Evolutionary conservation across 495 filamentous ascomycete genomes (phyloP), one percentile per base, ranked within the genome.

Genomic region (Cudoniella acicularis): DNA sequence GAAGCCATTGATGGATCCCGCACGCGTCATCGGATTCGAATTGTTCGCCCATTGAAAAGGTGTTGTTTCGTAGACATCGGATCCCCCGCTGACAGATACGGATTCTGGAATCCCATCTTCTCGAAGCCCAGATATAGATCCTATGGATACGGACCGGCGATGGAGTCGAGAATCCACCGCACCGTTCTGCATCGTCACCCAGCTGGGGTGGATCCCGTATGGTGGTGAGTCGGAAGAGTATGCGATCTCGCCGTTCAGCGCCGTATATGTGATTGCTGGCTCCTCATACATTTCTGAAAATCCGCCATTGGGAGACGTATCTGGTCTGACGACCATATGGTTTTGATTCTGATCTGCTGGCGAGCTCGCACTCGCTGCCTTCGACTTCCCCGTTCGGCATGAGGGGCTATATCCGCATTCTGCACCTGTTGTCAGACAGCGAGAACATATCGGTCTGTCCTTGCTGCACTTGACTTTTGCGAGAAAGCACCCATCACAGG

Each of bases 391-490:
- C 11, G 75, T 71, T 49, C 77, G 66, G 57, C 73, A 73, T 0
- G 79, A 80, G 18, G 78, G 78, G 11, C 78, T 80, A 56, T 82
- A 82, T 1, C 67, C 69, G 49, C 79, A 82, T 16, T 74, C 66
- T 24, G 73, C 70, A 3, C 79, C 79, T 48, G 69, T 75, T 10
- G 71, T 60, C 13, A 80, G 67, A 56, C 79, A 82, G 18, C 79
- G 73, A 21, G 70, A 68, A 61, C 79, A 82, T 49, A 79, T 66
- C 2, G 79, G 78, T 42, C 74, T 70, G 1, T 67, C 68, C 57
- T 80, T 82, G 58, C 75, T 76, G 65, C 79, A 82, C 59, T 79
- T 80, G 68, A 82, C 77, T 62, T 82, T 82, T 41, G 79, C 78
- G 26, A 79, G 65, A 57, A 80, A 78, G 64, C 79, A 82, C n/a